These are phyloP conservation scores for Hypoxylon sp. DNA, from an alignment of 2,329 filamentous ascomycete genomes.

Conservation along the genomic window DNA sequence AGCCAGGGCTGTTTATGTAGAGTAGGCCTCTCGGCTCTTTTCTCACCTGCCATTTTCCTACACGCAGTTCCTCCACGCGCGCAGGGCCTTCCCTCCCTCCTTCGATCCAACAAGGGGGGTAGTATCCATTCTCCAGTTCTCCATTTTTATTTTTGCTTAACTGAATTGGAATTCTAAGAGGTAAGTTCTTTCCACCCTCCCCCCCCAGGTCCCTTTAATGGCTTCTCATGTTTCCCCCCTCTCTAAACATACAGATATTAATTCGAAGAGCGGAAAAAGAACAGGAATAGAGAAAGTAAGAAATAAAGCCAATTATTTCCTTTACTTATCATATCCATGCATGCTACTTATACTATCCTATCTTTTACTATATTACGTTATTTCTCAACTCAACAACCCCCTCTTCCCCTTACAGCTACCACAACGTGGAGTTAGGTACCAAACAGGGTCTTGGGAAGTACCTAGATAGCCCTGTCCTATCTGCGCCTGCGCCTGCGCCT, in stretches of 20 bases:
- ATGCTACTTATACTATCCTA: too few species aligned
- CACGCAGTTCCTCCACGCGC: constrained; percentile 33
- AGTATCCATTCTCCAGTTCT: constrained; percentile 13
- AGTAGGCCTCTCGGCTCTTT: constrained; percentile 33
- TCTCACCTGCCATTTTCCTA: constrained; percentile 34
- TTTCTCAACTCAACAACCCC: too few species aligned
- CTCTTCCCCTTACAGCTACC: not conserved
- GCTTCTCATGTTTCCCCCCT: not conserved
- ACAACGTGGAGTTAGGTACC: constrained; percentile 2
- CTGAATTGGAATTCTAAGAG: constrained; percentile 16
- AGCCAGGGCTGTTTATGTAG: constrained; percentile 20
- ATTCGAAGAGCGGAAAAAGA: too few species aligned
- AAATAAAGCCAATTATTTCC: too few species aligned
- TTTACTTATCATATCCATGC: too few species aligned
- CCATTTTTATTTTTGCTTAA: constrained; percentile 17
- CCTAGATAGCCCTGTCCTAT: constrained; percentile 19
- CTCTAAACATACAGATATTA: not conserved
- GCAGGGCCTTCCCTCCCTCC: constrained; percentile 28
- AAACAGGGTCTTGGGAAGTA: too few species aligned
- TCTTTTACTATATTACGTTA: too few species aligned
- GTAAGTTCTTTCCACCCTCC: not conserved
- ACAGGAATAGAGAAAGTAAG: too few species aligned
- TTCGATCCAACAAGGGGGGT: constrained; percentile 30
- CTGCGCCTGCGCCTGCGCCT: too few species aligned
- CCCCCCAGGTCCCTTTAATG: not conserved